A percentile compares a stretch with the other conserved stretches of the same genome.
phyloP scores from a whole-genome alignment of 805 yeast species.

The Candida railenensis region DNA sequence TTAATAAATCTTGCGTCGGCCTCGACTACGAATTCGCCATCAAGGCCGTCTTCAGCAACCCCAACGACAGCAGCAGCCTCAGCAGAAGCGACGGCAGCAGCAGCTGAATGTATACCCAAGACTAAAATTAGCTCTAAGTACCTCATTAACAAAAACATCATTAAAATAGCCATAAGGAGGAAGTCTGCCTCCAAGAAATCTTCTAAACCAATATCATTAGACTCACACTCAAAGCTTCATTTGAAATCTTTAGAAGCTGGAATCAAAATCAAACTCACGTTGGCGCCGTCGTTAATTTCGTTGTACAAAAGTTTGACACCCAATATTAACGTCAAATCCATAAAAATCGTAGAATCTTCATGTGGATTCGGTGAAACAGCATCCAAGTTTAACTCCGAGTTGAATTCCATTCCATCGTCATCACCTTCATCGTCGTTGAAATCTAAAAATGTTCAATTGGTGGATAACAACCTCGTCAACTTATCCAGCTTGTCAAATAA shows the following conservation, averaged over 20 bases:
- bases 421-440: conserved; percentile 1
- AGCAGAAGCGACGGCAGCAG: background rate
- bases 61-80: background rate
- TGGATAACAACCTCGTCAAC: conserved; percentile 39
- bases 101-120: conserved; percentile 7
- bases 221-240: conserved; percentile 28
- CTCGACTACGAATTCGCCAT: conserved; percentile 6
- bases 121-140: conserved; percentile 15
- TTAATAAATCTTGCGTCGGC: conserved; percentile 6
- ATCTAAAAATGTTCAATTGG: conserved; percentile 32
- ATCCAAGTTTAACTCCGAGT: background rate
- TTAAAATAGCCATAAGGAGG: conserved; percentile 33
- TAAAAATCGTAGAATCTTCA: background rate
- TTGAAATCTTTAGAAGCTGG: conserved; percentile 51
- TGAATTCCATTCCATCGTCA: background rate
- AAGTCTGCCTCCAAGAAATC: conserved; percentile 22
- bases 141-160: conserved; percentile 15
- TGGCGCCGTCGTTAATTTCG: conserved; percentile 43
- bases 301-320: conserved; percentile 45
- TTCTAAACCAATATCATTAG: conserved; percentile 8
- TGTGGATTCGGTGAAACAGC: background rate
- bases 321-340: conserved; percentile 17
- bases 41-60: background rate
- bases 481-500: conserved; percentile 33
- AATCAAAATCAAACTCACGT: conserved; percentile 46